These are phyloP conservation scores for Lojkania enalia DNA, from an alignment of 2,329 filamentous ascomycete genomes.

Conservation along the genomic window DNA sequence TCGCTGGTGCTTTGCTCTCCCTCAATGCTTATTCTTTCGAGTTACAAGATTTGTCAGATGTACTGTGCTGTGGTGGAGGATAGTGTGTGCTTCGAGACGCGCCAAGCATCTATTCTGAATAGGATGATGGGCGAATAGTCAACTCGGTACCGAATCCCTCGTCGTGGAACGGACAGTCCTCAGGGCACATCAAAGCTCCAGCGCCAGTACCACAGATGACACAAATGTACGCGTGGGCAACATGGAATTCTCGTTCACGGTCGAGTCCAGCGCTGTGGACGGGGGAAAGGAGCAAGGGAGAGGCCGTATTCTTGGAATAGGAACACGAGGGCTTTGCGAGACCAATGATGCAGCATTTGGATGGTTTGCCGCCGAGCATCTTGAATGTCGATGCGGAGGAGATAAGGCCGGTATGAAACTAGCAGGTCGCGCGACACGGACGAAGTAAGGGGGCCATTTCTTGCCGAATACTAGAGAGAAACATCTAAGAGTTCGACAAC, in stretches of 20 bases:
- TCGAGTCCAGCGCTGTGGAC: conserved; percentile 21
- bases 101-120: background rate
- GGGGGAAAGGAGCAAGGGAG: conserved; percentile 19
- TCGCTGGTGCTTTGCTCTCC: background rate
- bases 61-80: too few species aligned
- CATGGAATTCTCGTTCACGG: conserved; percentile 16
- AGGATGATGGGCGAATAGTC: background rate
- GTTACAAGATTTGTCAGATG: conserved; percentile 2
- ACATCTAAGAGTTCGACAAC: too few species aligned
- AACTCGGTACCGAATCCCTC: conserved; percentile 18
- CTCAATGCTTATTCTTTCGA: background rate
- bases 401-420: background rate
- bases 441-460: conserved; percentile 8
- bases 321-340: conserved; percentile 16
- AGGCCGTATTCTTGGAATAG: conserved; percentile 4
- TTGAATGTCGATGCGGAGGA: conserved; percentile 10
- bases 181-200: conserved; percentile 11
- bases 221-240: conserved; percentile 20
- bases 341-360: conserved; percentile 15
- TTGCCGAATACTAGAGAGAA: too few species aligned
- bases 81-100: background rate
- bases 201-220: conserved; percentile 19
- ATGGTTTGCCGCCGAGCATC: conserved; percentile 8
- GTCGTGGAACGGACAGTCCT: conserved; percentile 19
- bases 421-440: conserved; percentile 12